Conservation (phyloP, 768 basidiomycete genomes). For the Strobilomyces dryophilus region DNA sequence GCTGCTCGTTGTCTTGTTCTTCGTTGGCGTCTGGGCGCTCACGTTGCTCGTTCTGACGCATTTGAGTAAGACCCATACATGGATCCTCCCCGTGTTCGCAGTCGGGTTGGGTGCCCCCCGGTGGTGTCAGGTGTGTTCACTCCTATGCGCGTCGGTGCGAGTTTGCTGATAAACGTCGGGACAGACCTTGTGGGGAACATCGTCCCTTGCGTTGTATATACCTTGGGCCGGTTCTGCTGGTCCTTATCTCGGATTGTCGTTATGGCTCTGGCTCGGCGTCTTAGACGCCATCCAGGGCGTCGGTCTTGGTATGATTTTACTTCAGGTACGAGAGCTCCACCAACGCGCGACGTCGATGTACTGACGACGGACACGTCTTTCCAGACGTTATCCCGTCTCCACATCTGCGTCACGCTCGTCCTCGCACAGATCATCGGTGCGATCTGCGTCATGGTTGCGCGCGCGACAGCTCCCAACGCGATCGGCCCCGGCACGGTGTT, state of each 20-base stretch:
- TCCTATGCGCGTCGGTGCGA: no score
- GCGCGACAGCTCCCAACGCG: constrained; percentile 86
- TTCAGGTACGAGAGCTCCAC: constrained; percentile 42
- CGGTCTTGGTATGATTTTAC: constrained; percentile 86
- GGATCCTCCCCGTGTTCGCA: constrained; percentile 92
- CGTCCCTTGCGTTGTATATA: constrained; percentile 87
- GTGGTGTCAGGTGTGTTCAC: constrained; percentile 90
- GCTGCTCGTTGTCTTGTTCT: constrained; percentile 77
- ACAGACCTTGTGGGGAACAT: constrained; percentile 93
- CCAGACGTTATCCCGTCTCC: constrained; percentile 83
- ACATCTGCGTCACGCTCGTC: constrained; percentile 90
- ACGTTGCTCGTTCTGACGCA: constrained; percentile 73
- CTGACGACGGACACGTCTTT: not conserved
- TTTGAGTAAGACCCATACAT: constrained; percentile 92
- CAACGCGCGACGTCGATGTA: not conserved
- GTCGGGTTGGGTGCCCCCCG: constrained; percentile 90
- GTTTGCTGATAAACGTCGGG: constrained; percentile 3
- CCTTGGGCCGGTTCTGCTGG: constrained; percentile 88
- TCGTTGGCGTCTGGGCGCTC: constrained; percentile 80
- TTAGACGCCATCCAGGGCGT: constrained; percentile 93
- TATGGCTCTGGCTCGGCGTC: constrained; percentile 96
- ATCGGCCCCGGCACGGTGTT: constrained; percentile 88
- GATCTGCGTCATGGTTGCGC: constrained; percentile 87
- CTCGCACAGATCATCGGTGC: constrained; percentile 90
- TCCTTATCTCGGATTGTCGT: constrained; percentile 82